Evolutionary conservation across 768 basidiomycete species (phyloP).

Genomic region (Lentinula sp.): DNA sequence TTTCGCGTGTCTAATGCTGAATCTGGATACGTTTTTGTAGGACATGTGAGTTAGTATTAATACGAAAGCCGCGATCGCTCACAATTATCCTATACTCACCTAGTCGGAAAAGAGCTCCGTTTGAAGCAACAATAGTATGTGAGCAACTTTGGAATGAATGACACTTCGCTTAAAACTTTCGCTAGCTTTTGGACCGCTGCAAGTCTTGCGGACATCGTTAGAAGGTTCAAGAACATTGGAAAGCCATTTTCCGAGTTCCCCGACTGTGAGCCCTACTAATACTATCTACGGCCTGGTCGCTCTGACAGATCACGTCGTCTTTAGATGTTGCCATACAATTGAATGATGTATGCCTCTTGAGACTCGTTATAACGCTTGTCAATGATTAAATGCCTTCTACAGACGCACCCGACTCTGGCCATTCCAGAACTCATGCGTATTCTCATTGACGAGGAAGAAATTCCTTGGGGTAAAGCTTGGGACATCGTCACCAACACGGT

Average conservation of each 20-base stretch:
- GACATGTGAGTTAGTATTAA: conserved; percentile 31
- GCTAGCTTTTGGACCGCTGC: conserved; percentile 82
- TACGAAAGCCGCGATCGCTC: not conserved
- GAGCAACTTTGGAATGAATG: conserved; percentile 9
- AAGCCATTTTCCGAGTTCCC: conserved; percentile 78
- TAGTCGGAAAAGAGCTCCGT: conserved; percentile 82
- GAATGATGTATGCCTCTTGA: conserved; percentile 61
- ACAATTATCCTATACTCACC: not conserved
- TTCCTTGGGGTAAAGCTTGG: conserved; percentile 85
- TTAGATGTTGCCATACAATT: conserved; percentile 87
- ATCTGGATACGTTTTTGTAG: conserved; percentile 13
- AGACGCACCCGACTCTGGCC: conserved; percentile 94
- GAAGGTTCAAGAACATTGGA: conserved; percentile 87
- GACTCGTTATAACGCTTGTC: not conserved
- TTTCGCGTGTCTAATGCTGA: not conserved
- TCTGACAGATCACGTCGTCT: conserved; percentile 2
- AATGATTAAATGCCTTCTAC: not conserved
- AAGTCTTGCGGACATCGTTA: conserved; percentile 80
- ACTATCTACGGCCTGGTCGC: not conserved
- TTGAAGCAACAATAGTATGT: conserved; percentile 87
- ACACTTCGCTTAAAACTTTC: not conserved
- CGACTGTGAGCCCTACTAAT: conserved; percentile 51
- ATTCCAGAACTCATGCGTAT: conserved; percentile 95
- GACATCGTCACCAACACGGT: conserved; percentile 83
- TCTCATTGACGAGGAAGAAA: conserved; percentile 85